These are phyloP conservation scores for Dictyostelium firmibasis DNA, from an alignment of 78 protist species.

Conservation along the genomic window DNA sequence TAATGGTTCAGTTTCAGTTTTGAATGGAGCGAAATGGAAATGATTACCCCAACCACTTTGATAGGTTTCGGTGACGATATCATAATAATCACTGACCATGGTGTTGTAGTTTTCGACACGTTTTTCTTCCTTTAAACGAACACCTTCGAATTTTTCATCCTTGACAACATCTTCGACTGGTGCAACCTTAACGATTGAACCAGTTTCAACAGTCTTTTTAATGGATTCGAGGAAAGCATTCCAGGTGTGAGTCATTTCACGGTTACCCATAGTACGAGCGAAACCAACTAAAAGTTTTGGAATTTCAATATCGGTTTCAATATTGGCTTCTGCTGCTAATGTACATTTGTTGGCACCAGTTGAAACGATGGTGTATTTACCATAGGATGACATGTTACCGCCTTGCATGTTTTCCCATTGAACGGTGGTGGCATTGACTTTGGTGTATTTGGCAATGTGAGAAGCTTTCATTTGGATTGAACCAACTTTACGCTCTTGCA, in stretches of 20 bases:
- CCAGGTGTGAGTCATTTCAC: slow-evolving; percentile 74
- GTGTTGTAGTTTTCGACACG: slow-evolving; percentile 62
- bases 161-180: slow-evolving; percentile 72
- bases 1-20: slow-evolving; percentile 44
- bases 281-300: slow-evolving; percentile 72
- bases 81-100: slow-evolving; percentile 69
- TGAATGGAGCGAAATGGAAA: slow-evolving; percentile 81
- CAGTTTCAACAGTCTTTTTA: slow-evolving; percentile 59
- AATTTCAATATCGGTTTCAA: slow-evolving; percentile 76
- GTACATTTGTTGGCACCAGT: not conserved
- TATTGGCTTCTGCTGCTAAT: slow-evolving; percentile 25
- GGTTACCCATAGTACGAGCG: slow-evolving; percentile 68
- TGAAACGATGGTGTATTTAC: slow-evolving; percentile 33
- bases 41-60: slow-evolving; percentile 77
- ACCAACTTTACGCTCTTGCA: slow-evolving; percentile 80
- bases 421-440: not conserved
- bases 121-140: slow-evolving; percentile 37
- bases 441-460: slow-evolving; percentile 54
- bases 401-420: slow-evolving; percentile 55
- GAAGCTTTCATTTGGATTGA: slow-evolving; percentile 63
- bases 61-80: slow-evolving; percentile 72
- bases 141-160: slow-evolving; percentile 54
- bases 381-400: slow-evolving; percentile 45
- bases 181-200: slow-evolving; percentile 36
- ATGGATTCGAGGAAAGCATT: slow-evolving; percentile 35